Base-by-base conservation (phyloP, 371 early-diverging fungal genomes). In the Globomyces sp. region DNA sequence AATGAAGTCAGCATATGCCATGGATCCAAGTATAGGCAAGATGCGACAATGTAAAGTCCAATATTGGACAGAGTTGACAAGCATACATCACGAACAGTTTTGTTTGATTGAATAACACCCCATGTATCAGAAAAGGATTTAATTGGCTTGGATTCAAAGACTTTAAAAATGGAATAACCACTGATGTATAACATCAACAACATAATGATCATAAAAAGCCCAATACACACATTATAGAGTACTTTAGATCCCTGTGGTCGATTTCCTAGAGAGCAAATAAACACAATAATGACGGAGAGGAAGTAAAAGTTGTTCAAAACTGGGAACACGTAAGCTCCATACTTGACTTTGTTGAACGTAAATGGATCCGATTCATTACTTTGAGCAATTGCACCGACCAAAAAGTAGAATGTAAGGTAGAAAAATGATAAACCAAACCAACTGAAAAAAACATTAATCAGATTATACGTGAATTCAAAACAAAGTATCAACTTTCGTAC, bases 1-100 rank as follows among this genome's bases (percentile, higher is more conserved):
- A 95, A 88, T 48, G 88, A 88, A 0, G 92, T 93, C 46, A 96
- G 71, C 93, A 94, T 92, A 76, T 96, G 96, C 92, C 91, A 92
- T 2, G 93, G 92, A 72, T 96, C 93, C 57, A 91, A 73, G 75
- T 91, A 91, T 37, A 92, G 66, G 46, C 92, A 40, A 9, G 90
- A 89, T 37, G 90, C 75, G 10, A 93, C 3, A 9, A 94, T 74
- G 72, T 92, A 96, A 13, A 96, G 70, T 0, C 92, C 94, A 74
- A 91, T 93, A 0, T 93, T 95, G 1, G 91, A 78, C 1, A 84
- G 77, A 58, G 91, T 68, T 6, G 94, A 91, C 37, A 93, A 74
- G 36, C 92, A 79, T 50, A 93, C 85, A 71, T 91, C 89, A 55
- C 91, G 76, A 75, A 94, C 90, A 40, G 85, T 65, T 40, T 55